Base-by-base conservation (phyloP, 2,329 filamentous ascomycete species). In the Trichophyton benhamiae region DNA sequence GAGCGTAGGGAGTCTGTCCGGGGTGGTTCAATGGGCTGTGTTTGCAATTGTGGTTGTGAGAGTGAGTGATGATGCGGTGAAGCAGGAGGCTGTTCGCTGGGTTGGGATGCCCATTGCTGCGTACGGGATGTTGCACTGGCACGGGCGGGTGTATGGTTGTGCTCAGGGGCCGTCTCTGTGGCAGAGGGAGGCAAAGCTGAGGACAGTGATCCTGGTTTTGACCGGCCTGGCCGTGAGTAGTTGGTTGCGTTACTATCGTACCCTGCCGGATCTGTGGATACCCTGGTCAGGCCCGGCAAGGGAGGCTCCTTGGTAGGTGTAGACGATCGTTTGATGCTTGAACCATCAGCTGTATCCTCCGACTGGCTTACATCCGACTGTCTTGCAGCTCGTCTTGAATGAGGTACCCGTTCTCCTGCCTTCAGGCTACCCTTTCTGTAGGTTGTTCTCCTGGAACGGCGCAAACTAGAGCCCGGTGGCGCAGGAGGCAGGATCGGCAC, bases 341-440 rank as follows among this genome's bases (percentile, higher is more conserved):
- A 73, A 60, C 80, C 78, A 17, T 87, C 86, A 15, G 17, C 38
- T 11, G 38, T 27, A 44, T 49, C 58, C 20, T 38, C 58, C 17
- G 55, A 58, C 41, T 42, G 36, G 17, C 55, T 44, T 9, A 44
- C 42, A 44, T 58, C 58, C n/a, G 80, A 77, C 25, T 83, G 81
- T 62, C 83, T 83, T 49, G 83, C 81, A 52, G 84, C 79, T 44
- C 92, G 83, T 72, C 89, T 89, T 0, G 89, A 87, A 58, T 90
- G 87, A 0, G 87, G 84, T 2, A 84, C 79, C 60, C 88, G 83
- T 63, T 94, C 88, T 25, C 88, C 87, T 66, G 86, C 89, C 58
- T 88, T 86, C 64, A 96, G 74, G 76, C 91, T 96, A 38, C 91
- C 91, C 62, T 89, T 89, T 68, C 91, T 81, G 72, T 97, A 97